Conservation (phyloP, 441 rosid genomes). For the Aleurites moluccanus region DNA sequence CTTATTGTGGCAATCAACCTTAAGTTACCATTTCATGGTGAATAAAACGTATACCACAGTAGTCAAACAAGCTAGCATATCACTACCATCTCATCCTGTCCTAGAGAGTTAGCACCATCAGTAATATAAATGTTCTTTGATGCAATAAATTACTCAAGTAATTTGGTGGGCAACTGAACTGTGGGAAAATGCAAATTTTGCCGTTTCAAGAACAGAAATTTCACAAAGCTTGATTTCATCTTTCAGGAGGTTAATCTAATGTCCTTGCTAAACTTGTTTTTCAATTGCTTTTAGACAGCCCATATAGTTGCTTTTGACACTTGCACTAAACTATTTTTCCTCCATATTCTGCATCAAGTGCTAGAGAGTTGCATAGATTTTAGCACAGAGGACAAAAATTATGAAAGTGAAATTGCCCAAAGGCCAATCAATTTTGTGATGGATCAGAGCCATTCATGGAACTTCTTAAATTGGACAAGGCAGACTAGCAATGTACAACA, state of each 20-base stretch:
- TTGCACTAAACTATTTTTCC: background rate
- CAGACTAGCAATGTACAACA: too few species aligned
- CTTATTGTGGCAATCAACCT: too few species aligned
- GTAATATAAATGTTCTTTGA: background rate
- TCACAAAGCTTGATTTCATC: background rate
- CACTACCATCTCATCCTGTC: background rate
- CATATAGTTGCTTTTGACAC: slow-evolving; percentile 3
- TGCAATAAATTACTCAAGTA: background rate
- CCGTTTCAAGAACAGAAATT: slow-evolving; percentile 4
- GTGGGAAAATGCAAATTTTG: background rate
- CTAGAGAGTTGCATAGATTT: background rate
- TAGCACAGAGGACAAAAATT: background rate
- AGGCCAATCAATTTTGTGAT: too few species aligned
- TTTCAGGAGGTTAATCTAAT: background rate
- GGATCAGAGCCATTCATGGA: too few species aligned
- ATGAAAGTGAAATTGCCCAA: background rate
- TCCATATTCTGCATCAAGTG: slow-evolving; percentile 7
- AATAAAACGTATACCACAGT: too few species aligned
- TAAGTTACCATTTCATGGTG: too few species aligned
- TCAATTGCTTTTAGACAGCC: slow-evolving; percentile 15
- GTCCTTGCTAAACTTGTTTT: background rate
- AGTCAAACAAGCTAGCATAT: too few species aligned
- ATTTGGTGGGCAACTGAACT: background rate
- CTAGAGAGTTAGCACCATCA: background rate
- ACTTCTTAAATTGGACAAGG: too few species aligned